These are phyloP conservation scores for Aspergillus pseudotamarii DNA, from an alignment of 2,329 filamentous ascomycete species.

Conservation along the genomic window DNA sequence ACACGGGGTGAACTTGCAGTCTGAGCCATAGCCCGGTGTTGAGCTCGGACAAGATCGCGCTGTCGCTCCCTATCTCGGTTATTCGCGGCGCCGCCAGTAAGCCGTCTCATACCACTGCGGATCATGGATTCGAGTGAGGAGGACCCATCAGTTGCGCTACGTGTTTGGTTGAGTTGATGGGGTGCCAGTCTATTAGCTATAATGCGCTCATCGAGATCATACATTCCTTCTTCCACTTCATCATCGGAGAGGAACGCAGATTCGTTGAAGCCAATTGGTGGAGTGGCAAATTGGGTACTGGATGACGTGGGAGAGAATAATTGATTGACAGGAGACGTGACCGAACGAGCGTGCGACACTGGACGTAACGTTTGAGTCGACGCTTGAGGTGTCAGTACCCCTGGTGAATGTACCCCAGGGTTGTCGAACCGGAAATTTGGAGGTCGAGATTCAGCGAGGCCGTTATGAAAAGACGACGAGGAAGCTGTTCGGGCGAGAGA, in stretches of 20 bases:
- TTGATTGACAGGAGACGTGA: conserved; percentile 74
- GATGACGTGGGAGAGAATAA: conserved; percentile 41
- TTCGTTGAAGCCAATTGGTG: conserved; percentile 46
- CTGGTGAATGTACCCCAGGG: conserved; percentile 49
- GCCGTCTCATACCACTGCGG: conserved; percentile 50
- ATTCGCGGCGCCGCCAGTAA: conserved; percentile 47
- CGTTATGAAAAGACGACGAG: conserved; percentile 79
- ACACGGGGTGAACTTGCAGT: conserved; percentile 47
- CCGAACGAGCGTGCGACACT: conserved; percentile 75
- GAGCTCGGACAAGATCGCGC: conserved; percentile 45
- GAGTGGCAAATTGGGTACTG: conserved; percentile 61
- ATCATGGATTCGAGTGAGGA: conserved; percentile 51
- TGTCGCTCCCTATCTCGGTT: conserved; percentile 49
- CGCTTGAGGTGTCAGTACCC: conserved; percentile 45
- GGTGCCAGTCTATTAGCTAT: conserved; percentile 27
- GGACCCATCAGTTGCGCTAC: conserved; percentile 42
- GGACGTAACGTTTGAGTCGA: conserved; percentile 56
- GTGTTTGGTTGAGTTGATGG: conserved; percentile 28
- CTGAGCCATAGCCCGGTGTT: conserved; percentile 45
- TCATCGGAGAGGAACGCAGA: conserved; percentile 74
- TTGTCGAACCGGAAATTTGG: conserved; percentile 58
- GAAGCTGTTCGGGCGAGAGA: conserved; percentile 73
- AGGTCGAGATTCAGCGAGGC: conserved; percentile 73
- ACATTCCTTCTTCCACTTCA: conserved; percentile 75
- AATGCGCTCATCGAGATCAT: conserved; percentile 75